Evolutionary conservation across 768 basidiomycete genomes (phyloP), one percentile per base, ranked within the genome.

Genomic region (Tephrocybe sp.): DNA sequence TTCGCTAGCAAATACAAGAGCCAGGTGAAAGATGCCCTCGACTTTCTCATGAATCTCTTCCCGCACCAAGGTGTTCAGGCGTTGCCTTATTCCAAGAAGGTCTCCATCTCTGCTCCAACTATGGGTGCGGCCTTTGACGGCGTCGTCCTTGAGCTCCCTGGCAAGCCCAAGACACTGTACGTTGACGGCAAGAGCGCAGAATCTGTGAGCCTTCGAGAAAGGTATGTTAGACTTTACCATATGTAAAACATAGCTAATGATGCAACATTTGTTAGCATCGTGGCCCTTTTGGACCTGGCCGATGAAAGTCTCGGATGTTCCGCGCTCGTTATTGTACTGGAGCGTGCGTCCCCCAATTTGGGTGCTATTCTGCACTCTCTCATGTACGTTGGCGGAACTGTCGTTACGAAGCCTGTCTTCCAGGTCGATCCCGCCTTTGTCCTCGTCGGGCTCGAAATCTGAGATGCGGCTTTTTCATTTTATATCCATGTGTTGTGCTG

Each of bases 371-470:
- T 95, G 32, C 93, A 95, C 64, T 88, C 93, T 44, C 77, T 95
- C 56, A 90, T 95, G 89, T 95, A 95, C 69, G 89, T 94, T 46
- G 92, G 92, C 56, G 93, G 90, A 49, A 81, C 79, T 44, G 86
- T 95, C 47, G 85, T 95, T 45, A 89, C 90, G 48, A 86, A 83
- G 64, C 88, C 89, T 48, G 83, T 81, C 21, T 90, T 88, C 75
- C 75, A 83, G 61, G 82, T 86, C 51, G 81, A 90, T 62, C 78
- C 86, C 24, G 81, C 85, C 15, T 91, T 85, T 65, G 81, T 95
- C 30, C 83, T 94, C 40, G 88, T 95, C 48, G 93, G 93, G 34
- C 73, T 95, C 68, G 92, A 93, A 62, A 83, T 94, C 53, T 92
- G 58, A 69, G n/a, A 14, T 25, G 37, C 34, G 45, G 30, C 40